phyloP scores from a whole-genome alignment of 2,329 filamentous ascomycete species.

The Proliferodiscus dingleyae region DNA sequence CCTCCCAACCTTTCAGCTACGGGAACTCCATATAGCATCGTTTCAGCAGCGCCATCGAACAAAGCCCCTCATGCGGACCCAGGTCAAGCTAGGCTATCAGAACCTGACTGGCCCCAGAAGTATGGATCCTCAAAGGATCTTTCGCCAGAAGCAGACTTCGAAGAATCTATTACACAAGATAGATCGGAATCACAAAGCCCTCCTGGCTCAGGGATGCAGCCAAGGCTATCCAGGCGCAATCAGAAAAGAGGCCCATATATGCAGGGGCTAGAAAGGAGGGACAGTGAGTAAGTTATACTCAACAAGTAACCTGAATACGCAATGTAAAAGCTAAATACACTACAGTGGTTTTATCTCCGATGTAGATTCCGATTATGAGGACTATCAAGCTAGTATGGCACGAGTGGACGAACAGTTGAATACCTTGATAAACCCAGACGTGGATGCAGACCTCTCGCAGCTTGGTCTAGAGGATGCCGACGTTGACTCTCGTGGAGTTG shows the following conservation, averaged over 20 bases:
- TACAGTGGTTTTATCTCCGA: constrained; percentile 23
- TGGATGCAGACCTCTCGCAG: not conserved
- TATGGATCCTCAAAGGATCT: not conserved
- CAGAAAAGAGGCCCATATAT: not conserved
- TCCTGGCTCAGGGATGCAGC: not conserved
- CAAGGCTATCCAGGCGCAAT: not conserved
- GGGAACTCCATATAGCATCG: too few relatives aligned
- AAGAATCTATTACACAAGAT: not conserved
- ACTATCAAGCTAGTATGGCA: constrained; percentile 36
- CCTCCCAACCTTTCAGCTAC: not conserved
- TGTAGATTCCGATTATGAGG: constrained; percentile 39
- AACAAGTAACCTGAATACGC: too few relatives aligned
- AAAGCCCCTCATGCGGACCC: not conserved
- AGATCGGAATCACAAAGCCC: not conserved
- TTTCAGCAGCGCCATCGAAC: not conserved
- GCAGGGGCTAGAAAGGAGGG: not conserved
- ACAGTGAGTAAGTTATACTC: constrained; percentile 2
- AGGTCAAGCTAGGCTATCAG: not conserved
- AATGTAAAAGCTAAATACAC: too few relatives aligned
- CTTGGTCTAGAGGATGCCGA: constrained; percentile 10
- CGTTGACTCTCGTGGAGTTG: not conserved
- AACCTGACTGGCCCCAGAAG: not conserved
- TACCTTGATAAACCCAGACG: constrained; percentile 7
- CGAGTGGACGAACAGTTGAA: constrained; percentile 32
- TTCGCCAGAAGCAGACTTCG: not conserved